Conservation (phyloP, 2,329 filamentous ascomycete genomes). For the Claviceps cyperi region DNA sequence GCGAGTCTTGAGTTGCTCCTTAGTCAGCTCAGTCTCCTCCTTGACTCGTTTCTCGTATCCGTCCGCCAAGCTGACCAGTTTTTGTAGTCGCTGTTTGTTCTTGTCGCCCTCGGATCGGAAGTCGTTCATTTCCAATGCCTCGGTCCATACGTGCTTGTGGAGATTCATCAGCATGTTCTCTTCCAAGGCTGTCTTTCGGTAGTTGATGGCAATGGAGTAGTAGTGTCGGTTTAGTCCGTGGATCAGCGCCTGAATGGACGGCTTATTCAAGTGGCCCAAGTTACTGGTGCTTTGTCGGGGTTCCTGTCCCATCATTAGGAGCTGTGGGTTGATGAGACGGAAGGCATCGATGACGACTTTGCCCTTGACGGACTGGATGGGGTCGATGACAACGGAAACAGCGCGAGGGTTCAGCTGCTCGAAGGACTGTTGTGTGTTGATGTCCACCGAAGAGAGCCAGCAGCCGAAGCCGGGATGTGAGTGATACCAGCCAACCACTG, state of each 20-base stretch:
- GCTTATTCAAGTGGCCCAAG: conserved; percentile 95
- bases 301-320: conserved; percentile 94
- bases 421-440: conserved; percentile 99
- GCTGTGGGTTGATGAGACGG: conserved; percentile 94
- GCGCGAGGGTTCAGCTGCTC: conserved; percentile 94
- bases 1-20: conserved; percentile 95
- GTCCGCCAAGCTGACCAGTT: conserved; percentile 77
- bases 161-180: conserved; percentile 99
- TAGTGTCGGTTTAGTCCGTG: conserved; percentile 97
- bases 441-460: conserved; percentile 97
- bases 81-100: conserved; percentile 79
- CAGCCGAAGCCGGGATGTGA: conserved; percentile 98
- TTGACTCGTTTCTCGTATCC: conserved; percentile 98
- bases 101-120: conserved; percentile 72
- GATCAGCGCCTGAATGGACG: conserved; percentile 97
- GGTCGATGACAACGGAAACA: conserved; percentile 94
- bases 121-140: conserved; percentile 92
- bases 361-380: conserved; percentile 97
- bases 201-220: conserved; percentile 98
- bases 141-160: conserved; percentile 99
- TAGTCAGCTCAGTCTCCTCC: conserved; percentile 93
- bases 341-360: conserved; percentile 99
- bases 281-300: conserved; percentile 96
- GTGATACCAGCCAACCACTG: conserved; percentile 98
- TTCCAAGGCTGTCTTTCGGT: conserved; percentile 90